These are phyloP conservation scores for Hyaloscypha finlandica DNA, from an alignment of 495 filamentous ascomycete genomes.

Conservation along the genomic window DNA sequence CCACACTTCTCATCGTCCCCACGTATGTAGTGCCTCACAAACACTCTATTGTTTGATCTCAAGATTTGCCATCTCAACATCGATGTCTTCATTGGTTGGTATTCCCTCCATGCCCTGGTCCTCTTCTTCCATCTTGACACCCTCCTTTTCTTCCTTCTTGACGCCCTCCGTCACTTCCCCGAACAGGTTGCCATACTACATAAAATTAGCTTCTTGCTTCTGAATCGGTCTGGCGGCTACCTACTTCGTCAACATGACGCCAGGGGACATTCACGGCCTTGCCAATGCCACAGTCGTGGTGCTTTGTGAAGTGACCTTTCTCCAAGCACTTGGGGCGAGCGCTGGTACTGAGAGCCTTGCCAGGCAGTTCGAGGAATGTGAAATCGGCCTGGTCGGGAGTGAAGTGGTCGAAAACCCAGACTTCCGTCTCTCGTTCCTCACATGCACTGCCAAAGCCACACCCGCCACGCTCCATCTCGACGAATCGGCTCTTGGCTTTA, in stretches of 20 bases:
- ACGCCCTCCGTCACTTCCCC: too few relatives aligned
- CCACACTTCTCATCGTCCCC: too few relatives aligned
- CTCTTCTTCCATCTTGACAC: neutral
- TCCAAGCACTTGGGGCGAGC: neutral
- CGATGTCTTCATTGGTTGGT: neutral
- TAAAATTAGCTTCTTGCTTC: neutral
- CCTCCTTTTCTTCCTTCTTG: neutral
- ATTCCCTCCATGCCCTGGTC: neutral
- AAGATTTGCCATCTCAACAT: neutral
- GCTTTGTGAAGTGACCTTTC: neutral
- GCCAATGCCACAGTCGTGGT: neutral
- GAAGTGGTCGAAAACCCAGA: neutral
- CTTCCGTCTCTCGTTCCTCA: neutral
- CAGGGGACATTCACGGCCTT: neutral
- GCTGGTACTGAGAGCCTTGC: neutral
- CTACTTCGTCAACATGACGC: neutral
- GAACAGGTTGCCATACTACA: neutral
- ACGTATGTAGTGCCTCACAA: neutral
- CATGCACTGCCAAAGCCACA: neutral
- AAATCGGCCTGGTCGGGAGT: neutral
- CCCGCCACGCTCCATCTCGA: neutral
- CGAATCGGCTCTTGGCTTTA: neutral
- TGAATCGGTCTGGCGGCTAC: neutral
- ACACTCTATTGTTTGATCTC: neutral
- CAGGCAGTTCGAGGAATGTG: neutral